Evolutionary conservation across 116 monocot species (phyloP).

Genomic region (Trichopus zeylanicus): DNA sequence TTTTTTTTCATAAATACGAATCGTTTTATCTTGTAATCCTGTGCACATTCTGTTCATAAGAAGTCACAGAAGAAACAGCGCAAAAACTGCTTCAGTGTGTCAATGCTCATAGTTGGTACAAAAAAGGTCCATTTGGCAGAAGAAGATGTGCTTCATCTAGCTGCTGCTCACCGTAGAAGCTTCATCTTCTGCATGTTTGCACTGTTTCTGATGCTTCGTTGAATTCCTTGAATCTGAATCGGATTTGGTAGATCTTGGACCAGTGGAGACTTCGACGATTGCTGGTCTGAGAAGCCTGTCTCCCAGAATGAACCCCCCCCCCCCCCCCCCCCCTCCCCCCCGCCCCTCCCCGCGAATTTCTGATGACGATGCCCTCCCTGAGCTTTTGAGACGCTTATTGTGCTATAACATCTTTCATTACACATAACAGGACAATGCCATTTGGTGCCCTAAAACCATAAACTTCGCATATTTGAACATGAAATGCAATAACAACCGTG

Average conservation of each 20-base stretch:
- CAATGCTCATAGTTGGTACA: no score
- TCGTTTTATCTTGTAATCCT: no score
- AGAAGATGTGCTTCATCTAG: background rate
- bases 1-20: no score
- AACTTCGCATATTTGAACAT: no score
- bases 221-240: constrained; percentile 9
- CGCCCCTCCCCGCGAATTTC: constrained; percentile 54
- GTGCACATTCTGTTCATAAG: no score
- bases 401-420: constrained; percentile 47
- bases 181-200: constrained; percentile 6
- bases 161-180: constrained; percentile 1
- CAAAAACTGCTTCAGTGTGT: no score
- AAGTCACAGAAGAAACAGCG: no score
- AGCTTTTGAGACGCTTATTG: constrained; percentile 49
- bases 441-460: no score
- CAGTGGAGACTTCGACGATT: constrained; percentile 66
- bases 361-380: constrained; percentile 40
- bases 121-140: no score
- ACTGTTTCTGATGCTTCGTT: constrained; percentile 1
- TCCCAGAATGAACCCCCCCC: constrained; percentile 59
- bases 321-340: no score
- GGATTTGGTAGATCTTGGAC: constrained; percentile 27
- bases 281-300: constrained; percentile 66
- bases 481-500: no score
- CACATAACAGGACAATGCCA: background rate